Conservation (phyloP, 1,284 basidiomycete species). For the Pseudozyma tsukubaensis region DNA sequence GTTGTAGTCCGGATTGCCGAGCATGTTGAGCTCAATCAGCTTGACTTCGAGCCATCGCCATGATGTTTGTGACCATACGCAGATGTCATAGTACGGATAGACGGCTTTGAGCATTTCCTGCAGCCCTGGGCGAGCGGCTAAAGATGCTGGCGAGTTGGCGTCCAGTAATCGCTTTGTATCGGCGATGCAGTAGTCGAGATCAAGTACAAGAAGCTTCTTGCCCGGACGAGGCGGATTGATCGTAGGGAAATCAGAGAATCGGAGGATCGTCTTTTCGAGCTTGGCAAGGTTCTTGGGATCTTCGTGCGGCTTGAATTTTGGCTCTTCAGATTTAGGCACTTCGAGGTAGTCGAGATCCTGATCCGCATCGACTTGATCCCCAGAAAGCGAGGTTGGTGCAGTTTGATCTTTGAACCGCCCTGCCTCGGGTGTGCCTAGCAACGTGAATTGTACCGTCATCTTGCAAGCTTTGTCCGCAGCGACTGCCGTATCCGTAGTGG, state of each 20-base stretch:
- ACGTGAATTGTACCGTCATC: slow-evolving; percentile 47
- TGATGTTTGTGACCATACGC: slow-evolving; percentile 73
- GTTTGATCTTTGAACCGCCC: slow-evolving; percentile 76
- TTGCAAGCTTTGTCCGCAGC: slow-evolving; percentile 37
- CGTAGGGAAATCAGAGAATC: slow-evolving; percentile 57
- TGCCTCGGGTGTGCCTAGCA: slow-evolving; percentile 58
- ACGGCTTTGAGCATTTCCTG: slow-evolving; percentile 77
- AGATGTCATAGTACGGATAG: slow-evolving; percentile 66
- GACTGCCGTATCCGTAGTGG: slow-evolving; percentile 25
- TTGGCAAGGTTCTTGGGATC: slow-evolving; percentile 46
- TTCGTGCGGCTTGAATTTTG: slow-evolving; percentile 21
- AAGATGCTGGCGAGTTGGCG: slow-evolving; percentile 81
- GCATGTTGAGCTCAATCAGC: slow-evolving; percentile 85
- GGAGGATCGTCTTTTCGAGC: slow-evolving; percentile 49
- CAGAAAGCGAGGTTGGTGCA: slow-evolving; percentile 25
- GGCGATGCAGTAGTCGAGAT: slow-evolving; percentile 79
- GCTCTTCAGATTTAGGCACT: slow-evolving; percentile 15
- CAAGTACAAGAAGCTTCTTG: slow-evolving; percentile 80
- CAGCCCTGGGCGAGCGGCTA: slow-evolving; percentile 81
- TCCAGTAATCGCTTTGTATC: slow-evolving; percentile 72
- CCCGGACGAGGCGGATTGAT: slow-evolving; percentile 52
- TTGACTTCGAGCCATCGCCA: slow-evolving; percentile 94
- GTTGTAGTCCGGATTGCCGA: slow-evolving; percentile 68
- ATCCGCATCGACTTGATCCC: slow-evolving; percentile 28
- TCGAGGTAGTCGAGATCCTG: slow-evolving; percentile 47